These are phyloP conservation scores for Tribonema minus DNA, from an alignment of 108 stramenopile genomes.

Conservation along the genomic window DNA sequence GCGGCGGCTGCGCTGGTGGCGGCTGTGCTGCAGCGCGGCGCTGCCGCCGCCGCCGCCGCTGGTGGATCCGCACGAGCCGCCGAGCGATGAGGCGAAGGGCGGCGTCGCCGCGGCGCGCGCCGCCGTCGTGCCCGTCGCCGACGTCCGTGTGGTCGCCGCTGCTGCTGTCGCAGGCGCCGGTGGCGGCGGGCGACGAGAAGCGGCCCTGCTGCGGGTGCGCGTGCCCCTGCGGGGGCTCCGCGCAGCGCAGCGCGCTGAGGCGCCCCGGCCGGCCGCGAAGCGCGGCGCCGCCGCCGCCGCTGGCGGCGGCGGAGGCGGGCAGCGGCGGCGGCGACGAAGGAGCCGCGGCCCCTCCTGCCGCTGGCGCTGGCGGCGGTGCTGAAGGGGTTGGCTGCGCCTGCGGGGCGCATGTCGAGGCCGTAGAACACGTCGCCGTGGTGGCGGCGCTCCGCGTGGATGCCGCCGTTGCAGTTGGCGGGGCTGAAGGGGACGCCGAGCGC, in stretches of 20 bases:
- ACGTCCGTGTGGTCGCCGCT: not conserved
- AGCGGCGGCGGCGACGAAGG: not conserved
- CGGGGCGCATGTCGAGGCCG: too few relatives aligned
- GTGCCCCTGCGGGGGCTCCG: not conserved
- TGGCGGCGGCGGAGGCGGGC: too few relatives aligned
- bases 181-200: too few relatives aligned
- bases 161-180: not conserved
- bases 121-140: too few relatives aligned
- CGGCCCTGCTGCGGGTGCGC: not conserved
- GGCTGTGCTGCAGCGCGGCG: too few relatives aligned
- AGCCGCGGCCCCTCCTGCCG: not conserved
- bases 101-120: too few relatives aligned
- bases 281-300: too few relatives aligned
- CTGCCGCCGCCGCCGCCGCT: not conserved
- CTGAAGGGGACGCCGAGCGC: not conserved
- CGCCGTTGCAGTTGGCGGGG: not conserved
- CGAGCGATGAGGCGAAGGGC: not conserved
- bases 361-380: not conserved
- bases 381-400: too few relatives aligned
- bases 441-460: not conserved
- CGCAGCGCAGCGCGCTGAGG: not conserved
- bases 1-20: too few relatives aligned
- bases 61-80: not conserved
- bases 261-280: too few relatives aligned
- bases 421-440: too few relatives aligned